Percentiles rank a stretch among this genome's conserved stretches.
phyloP scores from a whole-genome alignment of 495 filamentous ascomycete genomes.

The Usnea hakonensis region DNA sequence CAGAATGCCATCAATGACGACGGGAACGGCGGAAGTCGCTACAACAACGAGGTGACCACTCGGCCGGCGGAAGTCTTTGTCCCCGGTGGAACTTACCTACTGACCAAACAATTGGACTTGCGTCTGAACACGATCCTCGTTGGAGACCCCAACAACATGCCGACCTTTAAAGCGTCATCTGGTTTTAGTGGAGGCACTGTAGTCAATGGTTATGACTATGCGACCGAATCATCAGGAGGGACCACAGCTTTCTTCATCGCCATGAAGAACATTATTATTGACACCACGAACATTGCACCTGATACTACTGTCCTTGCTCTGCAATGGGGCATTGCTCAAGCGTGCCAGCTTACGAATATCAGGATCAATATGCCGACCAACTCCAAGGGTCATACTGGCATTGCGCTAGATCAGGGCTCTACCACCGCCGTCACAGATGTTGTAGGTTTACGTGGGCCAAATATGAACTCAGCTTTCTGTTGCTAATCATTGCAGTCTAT shows the following conservation, averaged over 20 bases:
- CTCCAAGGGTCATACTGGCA: constrained; percentile 49
- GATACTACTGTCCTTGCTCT: constrained; percentile 29
- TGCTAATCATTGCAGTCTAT: constrained; percentile 35
- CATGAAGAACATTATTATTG: constrained; percentile 37
- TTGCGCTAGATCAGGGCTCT: constrained; percentile 59
- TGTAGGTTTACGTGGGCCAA: constrained; percentile 26
- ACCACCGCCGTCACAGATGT: constrained; percentile 43
- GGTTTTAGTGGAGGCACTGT: neutral
- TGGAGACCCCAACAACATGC: neutral
- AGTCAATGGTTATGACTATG: constrained; percentile 25
- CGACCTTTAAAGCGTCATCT: neutral
- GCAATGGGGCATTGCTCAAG: constrained; percentile 61
- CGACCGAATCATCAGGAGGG: constrained; percentile 23
- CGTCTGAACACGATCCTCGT: neutral
- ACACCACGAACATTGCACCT: constrained; percentile 29
- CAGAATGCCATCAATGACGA: constrained; percentile 36
- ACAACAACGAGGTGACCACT: constrained; percentile 24
- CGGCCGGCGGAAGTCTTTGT: constrained; percentile 45
- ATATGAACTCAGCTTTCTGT: neutral
- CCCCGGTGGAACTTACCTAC: constrained; percentile 39
- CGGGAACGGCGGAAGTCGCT: constrained; percentile 31
- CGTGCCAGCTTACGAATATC: constrained; percentile 65
- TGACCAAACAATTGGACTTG: constrained; percentile 26
- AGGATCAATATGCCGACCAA: constrained; percentile 57
- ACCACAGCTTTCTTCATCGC: constrained; percentile 38